Evolutionary conservation across 2,329 filamentous ascomycete genomes (phyloP).

Genomic region (Aspergillus hiratsukae): DNA sequence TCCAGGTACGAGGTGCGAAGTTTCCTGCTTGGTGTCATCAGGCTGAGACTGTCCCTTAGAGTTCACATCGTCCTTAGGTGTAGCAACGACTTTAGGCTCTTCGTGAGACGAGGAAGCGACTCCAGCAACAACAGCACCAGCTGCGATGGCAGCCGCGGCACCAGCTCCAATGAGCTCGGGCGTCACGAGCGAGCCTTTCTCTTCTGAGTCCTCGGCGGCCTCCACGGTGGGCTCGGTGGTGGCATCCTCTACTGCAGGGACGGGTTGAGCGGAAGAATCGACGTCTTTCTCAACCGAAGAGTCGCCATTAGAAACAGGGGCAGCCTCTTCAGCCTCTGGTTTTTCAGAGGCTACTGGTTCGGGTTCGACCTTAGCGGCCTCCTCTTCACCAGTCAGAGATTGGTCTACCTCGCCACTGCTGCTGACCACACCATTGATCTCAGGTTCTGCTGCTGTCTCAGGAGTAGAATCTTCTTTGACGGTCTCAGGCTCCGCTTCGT

Average conservation of each 20-base stretch:
- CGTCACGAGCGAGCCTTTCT: conserved; percentile 17
- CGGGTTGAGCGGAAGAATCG: conserved; percentile 1
- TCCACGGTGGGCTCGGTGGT: conserved; percentile 1
- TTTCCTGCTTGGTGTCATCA: conserved; percentile 11
- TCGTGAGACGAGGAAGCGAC: conserved; percentile 18
- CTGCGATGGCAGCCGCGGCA: conserved; percentile 15
- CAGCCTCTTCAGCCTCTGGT: neutral
- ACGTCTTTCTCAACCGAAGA: neutral
- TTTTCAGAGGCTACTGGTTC: conserved; percentile 1
- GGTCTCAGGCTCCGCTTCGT: conserved; percentile 5
- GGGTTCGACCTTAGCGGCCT: conserved; percentile 1
- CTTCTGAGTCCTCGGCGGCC: conserved; percentile 5
- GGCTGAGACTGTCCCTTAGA: conserved; percentile 9
- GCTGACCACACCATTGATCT: neutral
- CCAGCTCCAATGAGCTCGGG: conserved; percentile 24
- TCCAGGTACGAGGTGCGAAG: conserved; percentile 4
- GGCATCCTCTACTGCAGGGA: neutral
- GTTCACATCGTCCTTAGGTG: conserved; percentile 6
- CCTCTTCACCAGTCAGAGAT: conserved; percentile 1
- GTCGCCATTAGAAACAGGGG: neutral
- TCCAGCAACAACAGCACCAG: conserved; percentile 22
- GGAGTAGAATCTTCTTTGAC: conserved; percentile 9
- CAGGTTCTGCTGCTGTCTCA: neutral
- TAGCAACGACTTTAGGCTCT: conserved; percentile 9
- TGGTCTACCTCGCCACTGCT: neutral